Evolutionary conservation across 345 rosid genomes (phyloP), one percentile per base, ranked within the genome.

Genomic region (Citrus trifoliata): DNA sequence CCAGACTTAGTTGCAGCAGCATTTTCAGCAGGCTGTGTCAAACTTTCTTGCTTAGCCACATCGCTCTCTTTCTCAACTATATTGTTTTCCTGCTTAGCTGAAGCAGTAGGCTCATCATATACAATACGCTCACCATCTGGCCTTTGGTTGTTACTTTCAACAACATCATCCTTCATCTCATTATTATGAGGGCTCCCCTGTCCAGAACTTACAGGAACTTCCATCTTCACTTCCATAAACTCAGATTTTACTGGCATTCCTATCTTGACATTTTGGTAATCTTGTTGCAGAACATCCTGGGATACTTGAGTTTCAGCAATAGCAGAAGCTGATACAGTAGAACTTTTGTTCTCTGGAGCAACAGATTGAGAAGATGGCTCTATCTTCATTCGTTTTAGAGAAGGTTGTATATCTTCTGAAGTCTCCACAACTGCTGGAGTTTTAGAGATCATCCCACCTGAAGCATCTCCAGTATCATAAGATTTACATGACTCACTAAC

Each of bases 341-440:
- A 77, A 84, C 59, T 90, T 75, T 89, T 97, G 75, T 69, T 82
- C 78, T 80, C 84, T 66, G 83, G 77, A 76, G 65, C 83, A 79
- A 86, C 77, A 68, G 89, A 82, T 35, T 87, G 90, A 64, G 86
- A 82, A 22, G 90, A 85, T 38, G 82, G 94, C 78, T 96, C 99
- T 71, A 87, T 82, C 86, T 90, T 96, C 90, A 94, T 81, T 79
- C 98, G 97, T 83, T 96, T 96, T 28, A 83, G 27, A 73, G 98
- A 85, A 76, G 97, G 98, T 27, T 87, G 94, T 79, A 84, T 71
- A 75, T 84, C 86, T 84, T 89, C 95, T 48, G 85, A 87, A 67
- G 80, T 77, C 75, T 89, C 89, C 83, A 62, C 78, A 73, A 84
- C 79, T n/a, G 82, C 67, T 66, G 90, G 79, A 82, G 85, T 53